Percentiles rank a stretch among this genome's conserved stretches.
Evolutionary conservation across 768 basidiomycete species (phyloP).

Genomic region (Lactarius akahatsu): DNA sequence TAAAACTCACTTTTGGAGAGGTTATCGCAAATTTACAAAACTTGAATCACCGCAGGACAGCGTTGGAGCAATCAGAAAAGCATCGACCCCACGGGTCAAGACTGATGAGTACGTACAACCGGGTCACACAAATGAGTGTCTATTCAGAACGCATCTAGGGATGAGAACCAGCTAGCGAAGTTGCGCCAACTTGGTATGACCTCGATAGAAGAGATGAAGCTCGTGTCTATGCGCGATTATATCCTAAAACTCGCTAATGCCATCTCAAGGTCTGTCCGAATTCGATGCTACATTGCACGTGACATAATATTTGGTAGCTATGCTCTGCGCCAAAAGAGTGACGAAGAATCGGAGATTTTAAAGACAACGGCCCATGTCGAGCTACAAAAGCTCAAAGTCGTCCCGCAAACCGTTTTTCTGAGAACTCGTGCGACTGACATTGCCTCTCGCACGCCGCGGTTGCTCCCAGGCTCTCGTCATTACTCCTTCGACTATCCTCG

Average conservation of each 20-base stretch:
- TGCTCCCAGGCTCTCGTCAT: constrained; percentile 42
- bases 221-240: constrained; percentile 87
- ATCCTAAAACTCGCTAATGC: constrained; percentile 80
- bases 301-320: constrained; percentile 48
- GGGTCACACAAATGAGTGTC: background rate
- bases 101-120: constrained; percentile 75
- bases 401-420: constrained; percentile 89
- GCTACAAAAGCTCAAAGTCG: constrained; percentile 83
- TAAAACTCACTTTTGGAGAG: constrained; percentile 77
- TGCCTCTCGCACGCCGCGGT: constrained; percentile 39
- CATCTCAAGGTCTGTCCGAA: constrained; percentile 53
- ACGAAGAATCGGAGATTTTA: constrained; percentile 62
- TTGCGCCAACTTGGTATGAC: constrained; percentile 89
- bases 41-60: constrained; percentile 71
- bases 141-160: constrained; percentile 46
- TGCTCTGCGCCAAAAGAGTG: constrained; percentile 58
- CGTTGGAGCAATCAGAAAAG: constrained; percentile 61
- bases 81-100: constrained; percentile 49
- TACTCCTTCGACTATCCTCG: constrained; percentile 43
- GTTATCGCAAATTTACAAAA: constrained; percentile 49
- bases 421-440: constrained; percentile 52
- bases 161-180: constrained; percentile 71
- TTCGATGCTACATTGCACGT: background rate
- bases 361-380: constrained; percentile 68
- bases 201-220: constrained; percentile 74